Conservation (phyloP, 2,329 filamentous ascomycete genomes). For the Alternaria solani region DNA sequence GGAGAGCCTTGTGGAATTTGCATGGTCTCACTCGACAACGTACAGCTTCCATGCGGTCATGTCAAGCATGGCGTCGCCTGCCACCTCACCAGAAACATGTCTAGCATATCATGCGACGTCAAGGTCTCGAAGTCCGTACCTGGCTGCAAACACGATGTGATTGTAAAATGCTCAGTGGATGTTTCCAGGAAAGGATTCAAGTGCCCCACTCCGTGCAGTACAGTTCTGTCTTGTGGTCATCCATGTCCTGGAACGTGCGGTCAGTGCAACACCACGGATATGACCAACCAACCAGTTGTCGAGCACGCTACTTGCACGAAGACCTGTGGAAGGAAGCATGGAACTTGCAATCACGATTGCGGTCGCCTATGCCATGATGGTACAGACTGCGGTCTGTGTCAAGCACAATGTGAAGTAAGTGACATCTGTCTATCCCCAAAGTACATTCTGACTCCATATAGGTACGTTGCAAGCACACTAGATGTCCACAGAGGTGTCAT, state of each 20-base stretch:
- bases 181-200: constrained; percentile 52
- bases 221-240: constrained; percentile 65
- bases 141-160: constrained; percentile 64
- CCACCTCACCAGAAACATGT: constrained; percentile 12
- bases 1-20: constrained; percentile 41
- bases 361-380: constrained; percentile 35
- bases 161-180: constrained; percentile 60
- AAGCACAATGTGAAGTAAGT: constrained; percentile 33
- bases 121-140: constrained; percentile 60
- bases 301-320: constrained; percentile 32
- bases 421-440: too few relatives aligned
- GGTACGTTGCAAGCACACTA: constrained; percentile 41
- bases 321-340: constrained; percentile 36
- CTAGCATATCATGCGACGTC: constrained; percentile 58
- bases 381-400: constrained; percentile 35
- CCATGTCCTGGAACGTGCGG: constrained; percentile 60
- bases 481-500: constrained; percentile 36
- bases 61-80: constrained; percentile 23
- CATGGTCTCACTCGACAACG: constrained; percentile 24
- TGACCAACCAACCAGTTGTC: constrained; percentile 17
- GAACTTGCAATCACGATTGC: constrained; percentile 44
- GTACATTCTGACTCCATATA: constrained; percentile 6
- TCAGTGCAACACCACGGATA: constrained; percentile 55
- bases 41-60: constrained; percentile 43
- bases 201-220: constrained; percentile 61